phyloP scores from a whole-genome alignment of 768 basidiomycete species.

The Rossbeevera mucosa region DNA sequence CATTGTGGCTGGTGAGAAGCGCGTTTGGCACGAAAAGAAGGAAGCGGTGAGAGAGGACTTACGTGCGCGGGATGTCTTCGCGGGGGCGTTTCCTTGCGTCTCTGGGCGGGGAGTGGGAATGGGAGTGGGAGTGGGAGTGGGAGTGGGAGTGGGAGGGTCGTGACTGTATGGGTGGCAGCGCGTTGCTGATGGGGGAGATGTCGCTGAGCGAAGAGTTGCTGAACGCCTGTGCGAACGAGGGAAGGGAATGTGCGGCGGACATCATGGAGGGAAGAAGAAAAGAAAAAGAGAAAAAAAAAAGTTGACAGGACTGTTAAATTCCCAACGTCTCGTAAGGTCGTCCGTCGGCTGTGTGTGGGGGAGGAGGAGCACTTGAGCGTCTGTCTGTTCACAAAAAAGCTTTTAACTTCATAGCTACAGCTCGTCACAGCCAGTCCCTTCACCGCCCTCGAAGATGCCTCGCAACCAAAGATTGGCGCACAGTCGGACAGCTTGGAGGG shows the following conservation, averaged over 20 bases:
- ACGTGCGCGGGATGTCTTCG: slow-evolving; percentile 38
- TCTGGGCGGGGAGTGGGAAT: slow-evolving; percentile 20
- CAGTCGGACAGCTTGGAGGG: no score
- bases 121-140: no score
- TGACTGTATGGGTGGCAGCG: slow-evolving; percentile 63
- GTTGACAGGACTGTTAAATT: background rate
- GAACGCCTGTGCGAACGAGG: slow-evolving; percentile 78
- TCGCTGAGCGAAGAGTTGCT: slow-evolving; percentile 50
- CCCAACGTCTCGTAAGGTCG: background rate
- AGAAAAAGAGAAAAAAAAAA: slow-evolving; percentile 16
- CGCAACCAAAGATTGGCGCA: background rate
- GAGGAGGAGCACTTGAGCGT: background rate
- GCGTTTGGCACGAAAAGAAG: slow-evolving; percentile 9
- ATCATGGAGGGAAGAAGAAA: slow-evolving; percentile 34
- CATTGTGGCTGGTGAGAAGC: slow-evolving; percentile 18
- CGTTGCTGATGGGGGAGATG: slow-evolving; percentile 47
- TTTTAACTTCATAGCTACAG: background rate
- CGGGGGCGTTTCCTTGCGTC: slow-evolving; percentile 42
- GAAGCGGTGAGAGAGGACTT: slow-evolving; percentile 23
- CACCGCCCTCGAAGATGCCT: background rate
- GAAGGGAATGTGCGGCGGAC: slow-evolving; percentile 50
- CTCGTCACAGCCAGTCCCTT: background rate
- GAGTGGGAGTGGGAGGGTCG: slow-evolving; percentile 32
- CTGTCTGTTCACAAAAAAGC: background rate
- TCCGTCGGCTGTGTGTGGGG: background rate